Conservation (phyloP, 1,284 basidiomycete species). For the Coniophora puteana region DNA sequence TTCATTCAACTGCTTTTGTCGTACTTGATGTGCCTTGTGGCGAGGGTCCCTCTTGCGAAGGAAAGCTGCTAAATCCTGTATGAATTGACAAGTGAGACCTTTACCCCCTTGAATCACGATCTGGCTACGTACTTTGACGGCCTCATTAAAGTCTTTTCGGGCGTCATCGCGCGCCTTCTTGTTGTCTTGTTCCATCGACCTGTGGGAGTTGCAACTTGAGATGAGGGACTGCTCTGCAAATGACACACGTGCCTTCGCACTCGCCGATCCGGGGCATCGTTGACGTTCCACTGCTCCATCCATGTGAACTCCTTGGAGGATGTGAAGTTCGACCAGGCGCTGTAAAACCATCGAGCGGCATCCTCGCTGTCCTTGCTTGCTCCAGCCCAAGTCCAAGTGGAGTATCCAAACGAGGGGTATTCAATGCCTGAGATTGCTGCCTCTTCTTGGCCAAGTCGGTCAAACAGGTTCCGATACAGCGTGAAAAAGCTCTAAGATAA, state of each 20-base stretch:
- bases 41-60: conserved; percentile 93
- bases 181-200: conserved; percentile 96
- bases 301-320: conserved; percentile 91
- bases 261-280: conserved; percentile 85
- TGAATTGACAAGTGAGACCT: no score
- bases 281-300: conserved; percentile 82
- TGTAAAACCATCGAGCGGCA: conserved; percentile 78
- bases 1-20: conserved; percentile 38
- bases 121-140: conserved; percentile 61
- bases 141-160: conserved; percentile 91
- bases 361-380: conserved; percentile 37
- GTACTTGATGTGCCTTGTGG: conserved; percentile 71
- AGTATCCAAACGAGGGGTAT: conserved; percentile 84
- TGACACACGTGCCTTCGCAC: conserved; percentile 59
- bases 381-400: conserved; percentile 69
- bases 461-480: conserved; percentile 88
- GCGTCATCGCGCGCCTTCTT: conserved; percentile 88
- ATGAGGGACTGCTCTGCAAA: background rate
- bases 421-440: conserved; percentile 49
- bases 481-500: conserved; percentile 81
- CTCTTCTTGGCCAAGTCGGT: conserved; percentile 84
- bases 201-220: conserved; percentile 21
- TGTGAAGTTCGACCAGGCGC: conserved; percentile 82
- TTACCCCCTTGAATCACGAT: background rate
- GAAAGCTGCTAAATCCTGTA: conserved; percentile 79